A percentile compares a stretch with the other conserved stretches of the same genome.
Evolutionary conservation across 2,329 filamentous ascomycete genomes (phyloP).

Genomic region (Microascus cirrosus): DNA sequence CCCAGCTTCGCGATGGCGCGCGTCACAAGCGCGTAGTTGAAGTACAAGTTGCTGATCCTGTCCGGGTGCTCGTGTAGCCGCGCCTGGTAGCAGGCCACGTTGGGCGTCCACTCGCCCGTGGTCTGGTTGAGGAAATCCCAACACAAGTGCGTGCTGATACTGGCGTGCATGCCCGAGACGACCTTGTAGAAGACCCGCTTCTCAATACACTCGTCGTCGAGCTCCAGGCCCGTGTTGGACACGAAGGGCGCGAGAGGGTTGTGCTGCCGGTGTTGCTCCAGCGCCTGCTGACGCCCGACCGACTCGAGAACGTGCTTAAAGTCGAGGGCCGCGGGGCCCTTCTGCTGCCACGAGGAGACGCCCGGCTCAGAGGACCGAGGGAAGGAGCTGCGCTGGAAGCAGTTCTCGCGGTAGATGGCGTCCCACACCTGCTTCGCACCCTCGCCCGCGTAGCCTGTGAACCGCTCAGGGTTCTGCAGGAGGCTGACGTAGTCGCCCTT

Average conservation of each 20-base stretch:
- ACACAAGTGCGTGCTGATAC: constrained; percentile 92
- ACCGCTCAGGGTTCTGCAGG: constrained; percentile 32
- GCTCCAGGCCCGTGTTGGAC: constrained; percentile 55
- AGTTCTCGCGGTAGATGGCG: constrained; percentile 94
- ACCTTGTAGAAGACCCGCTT: constrained; percentile 98
- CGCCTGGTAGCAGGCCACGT: constrained; percentile 76
- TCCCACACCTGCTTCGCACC: constrained; percentile 90
- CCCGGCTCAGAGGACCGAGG: constrained; percentile 46
- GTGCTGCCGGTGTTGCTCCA: constrained; percentile 36
- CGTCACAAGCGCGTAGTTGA: constrained; percentile 94
- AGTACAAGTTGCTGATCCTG: constrained; percentile 93
- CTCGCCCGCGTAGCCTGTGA: constrained; percentile 83
- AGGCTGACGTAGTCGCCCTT: constrained; percentile 64
- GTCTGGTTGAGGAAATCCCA: constrained; percentile 94
- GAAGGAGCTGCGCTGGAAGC: constrained; percentile 65
- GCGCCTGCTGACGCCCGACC: constrained; percentile 47
- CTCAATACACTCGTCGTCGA: constrained; percentile 88
- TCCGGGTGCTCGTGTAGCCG: constrained; percentile 81
- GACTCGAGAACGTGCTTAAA: constrained; percentile 51
- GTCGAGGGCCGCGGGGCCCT: constrained; percentile 44
- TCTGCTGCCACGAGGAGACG: constrained; percentile 17
- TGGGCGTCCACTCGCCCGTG: constrained; percentile 86
- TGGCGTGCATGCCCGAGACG: constrained; percentile 95
- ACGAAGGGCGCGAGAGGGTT: constrained; percentile 46
- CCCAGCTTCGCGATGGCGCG: constrained; percentile 85